Evolutionary conservation across 768 basidiomycete genomes (phyloP), one percentile per base, ranked within the genome.

Genomic region (Serendipita indica): DNA sequence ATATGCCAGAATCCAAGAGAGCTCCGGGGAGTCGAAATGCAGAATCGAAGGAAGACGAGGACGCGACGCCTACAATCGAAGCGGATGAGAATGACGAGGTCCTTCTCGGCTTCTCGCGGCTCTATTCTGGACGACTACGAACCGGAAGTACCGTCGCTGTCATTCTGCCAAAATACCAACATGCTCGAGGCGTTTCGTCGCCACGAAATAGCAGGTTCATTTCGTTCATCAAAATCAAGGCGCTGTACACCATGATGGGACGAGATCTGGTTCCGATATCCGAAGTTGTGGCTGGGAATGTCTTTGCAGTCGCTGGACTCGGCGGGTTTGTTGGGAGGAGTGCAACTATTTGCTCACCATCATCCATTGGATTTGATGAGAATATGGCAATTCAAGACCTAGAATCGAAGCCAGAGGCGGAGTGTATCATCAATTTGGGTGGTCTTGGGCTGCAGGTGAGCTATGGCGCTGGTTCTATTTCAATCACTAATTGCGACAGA

Each of bases 221-320:
- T 39, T 67, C 77, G 22, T 70, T 73, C 6, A 76, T 83, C 22
- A 74, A 73, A n/a, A 79, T 93, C 13, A 78, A 82, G 60, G 83
- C 81, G 3, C 70, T 99, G 57, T 99, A 97, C 69, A 79, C 86
- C 52, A 97, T 99, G 90, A 98, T 99, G 96, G 96, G 96, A 2
- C 74, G 89, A 39, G 93, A 97, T 66, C 75, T 99, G n/a, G 82
- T 89, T 0, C 75, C 83, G 0, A 89, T 94, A 2, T 75, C 86
- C 20, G 75, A 74, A 61, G 92, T 98, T 1, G 78, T 78, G 30
- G 92, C 96, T 1, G 96, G 96, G 5, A 93, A 94, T 67, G 87
- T 93, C 3, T 98, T 97, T 63, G 96, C 93, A 1, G 81, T 97
- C 62, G 83, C 75, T 62, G 94, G 96, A 0, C 69, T 98, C 59